Evolutionary conservation across 2,329 filamentous ascomycete genomes (phyloP), one percentile per base, ranked within the genome.

Genomic region (Lasiodiplodia hormozganensis): DNA sequence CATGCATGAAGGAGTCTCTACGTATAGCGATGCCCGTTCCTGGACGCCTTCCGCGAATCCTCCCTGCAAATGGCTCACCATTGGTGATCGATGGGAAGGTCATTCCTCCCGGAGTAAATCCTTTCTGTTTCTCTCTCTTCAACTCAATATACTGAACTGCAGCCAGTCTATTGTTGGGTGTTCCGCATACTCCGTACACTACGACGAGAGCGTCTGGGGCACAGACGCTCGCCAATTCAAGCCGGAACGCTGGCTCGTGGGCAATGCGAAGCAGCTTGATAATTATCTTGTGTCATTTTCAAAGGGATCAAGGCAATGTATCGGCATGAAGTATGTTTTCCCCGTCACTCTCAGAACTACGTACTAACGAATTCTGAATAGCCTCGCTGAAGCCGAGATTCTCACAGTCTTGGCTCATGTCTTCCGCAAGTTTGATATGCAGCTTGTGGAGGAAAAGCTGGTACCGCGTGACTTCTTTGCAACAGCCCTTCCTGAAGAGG

Each of bases 211-310:
- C 0, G 72, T 76, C 56, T 76, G 74, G 75, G 74, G 75, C 5
- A 3, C 40, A 2, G 73, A 75, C 47, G 72, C 74, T 2, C 74
- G 80, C 14, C 70, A 76, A 3, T 83, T 83, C 70, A 75, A 71
- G 8, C 82, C 82, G 1, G 72, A 72, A 8, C 78, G 82, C 16
- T 84, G 82, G 80, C 31, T 58, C n/a, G 12, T 12, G 10, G 54
- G 23, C 2, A 21, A 58, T 12, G 54, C 54, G 18, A 58, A 58
- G 6, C 54, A 36, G 16, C 21, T 58, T 11, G 54, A 38, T 5
- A 58, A 40, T 36, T 58, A 58, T 12, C 31, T 58, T 0, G 54
- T 38, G 14, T 1, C 54, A 0, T 40, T 58, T n/a, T 38, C 31
- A 16, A 58, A 58, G 21, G 54, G 54, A 6, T 40, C 54, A 0